These are phyloP conservation scores for Calonectria honghensis DNA, from an alignment of 2,329 filamentous ascomycete genomes.

Conservation along the genomic window DNA sequence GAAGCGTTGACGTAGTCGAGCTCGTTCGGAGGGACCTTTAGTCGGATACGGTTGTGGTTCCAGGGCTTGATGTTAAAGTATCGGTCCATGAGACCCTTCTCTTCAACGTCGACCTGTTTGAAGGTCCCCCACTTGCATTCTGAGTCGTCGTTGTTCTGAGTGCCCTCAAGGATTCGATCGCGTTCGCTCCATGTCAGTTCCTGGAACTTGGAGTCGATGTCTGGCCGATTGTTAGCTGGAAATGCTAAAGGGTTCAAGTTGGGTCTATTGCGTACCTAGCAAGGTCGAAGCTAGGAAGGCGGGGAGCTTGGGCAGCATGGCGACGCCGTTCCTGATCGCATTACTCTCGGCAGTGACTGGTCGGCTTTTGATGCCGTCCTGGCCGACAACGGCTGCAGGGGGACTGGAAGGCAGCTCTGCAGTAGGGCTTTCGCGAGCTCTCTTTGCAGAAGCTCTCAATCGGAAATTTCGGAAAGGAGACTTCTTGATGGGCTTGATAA, in stretches of 20 bases:
- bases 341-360: slow-evolving; percentile 47
- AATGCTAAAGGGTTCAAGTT: slow-evolving; percentile 2
- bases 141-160: slow-evolving; percentile 59
- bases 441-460: slow-evolving; percentile 67
- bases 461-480: slow-evolving; percentile 67
- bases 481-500: slow-evolving; percentile 56
- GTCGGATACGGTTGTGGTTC: slow-evolving; percentile 87
- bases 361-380: slow-evolving; percentile 59
- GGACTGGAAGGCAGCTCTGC: slow-evolving; percentile 56
- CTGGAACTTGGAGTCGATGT: slow-evolving; percentile 70
- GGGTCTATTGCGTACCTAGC: slow-evolving; percentile 57
- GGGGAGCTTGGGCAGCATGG: slow-evolving; percentile 57
- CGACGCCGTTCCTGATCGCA: slow-evolving; percentile 44
- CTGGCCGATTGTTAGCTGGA: slow-evolving; percentile 55
- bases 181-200: slow-evolving; percentile 74
- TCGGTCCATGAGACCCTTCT: slow-evolving; percentile 77
- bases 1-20: slow-evolving; percentile 91
- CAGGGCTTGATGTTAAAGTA: slow-evolving; percentile 94
- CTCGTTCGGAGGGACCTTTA: slow-evolving; percentile 83
- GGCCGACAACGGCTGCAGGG: slow-evolving; percentile 59
- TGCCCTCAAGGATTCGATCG: slow-evolving; percentile 65
- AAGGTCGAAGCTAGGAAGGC: slow-evolving; percentile 62
- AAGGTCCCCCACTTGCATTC: slow-evolving; percentile 61
- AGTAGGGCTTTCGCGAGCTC: slow-evolving; percentile 66
- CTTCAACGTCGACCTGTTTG: slow-evolving; percentile 58